Conservation (phyloP, 1,139 yeast species). For the Eremothecium gossypii region DNA sequence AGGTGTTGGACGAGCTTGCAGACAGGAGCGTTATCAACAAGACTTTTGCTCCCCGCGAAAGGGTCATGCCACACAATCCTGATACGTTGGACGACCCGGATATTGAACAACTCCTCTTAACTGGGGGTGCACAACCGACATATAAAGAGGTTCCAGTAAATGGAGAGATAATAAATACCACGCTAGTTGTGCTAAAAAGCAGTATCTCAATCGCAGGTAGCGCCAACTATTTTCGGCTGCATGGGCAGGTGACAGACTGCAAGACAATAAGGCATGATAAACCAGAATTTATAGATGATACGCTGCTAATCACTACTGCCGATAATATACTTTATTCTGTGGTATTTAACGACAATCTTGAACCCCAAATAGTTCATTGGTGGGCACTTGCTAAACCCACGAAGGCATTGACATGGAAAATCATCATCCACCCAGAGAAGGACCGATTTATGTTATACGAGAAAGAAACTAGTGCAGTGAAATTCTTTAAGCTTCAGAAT, state of each 20-base stretch:
- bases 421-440: constrained; percentile 10
- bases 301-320: constrained; percentile 3
- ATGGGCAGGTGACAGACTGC: constrained; percentile 10
- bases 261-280: constrained; percentile 5
- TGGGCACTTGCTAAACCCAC: constrained; percentile 1
- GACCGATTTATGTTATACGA: constrained; percentile 16
- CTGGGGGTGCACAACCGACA: background rate
- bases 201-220: constrained; percentile 10
- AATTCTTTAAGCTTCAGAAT: constrained; percentile 16
- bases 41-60: constrained; percentile 2
- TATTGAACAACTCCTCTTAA: constrained; percentile 11
- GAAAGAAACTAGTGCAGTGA: constrained; percentile 12
- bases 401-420: constrained; percentile 12
- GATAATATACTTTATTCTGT: constrained; percentile 6
- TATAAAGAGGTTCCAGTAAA: background rate
- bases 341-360: constrained; percentile 6
- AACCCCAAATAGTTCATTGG: constrained; percentile 7
- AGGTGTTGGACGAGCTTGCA: background rate
- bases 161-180: background rate
- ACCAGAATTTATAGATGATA: constrained; percentile 3
- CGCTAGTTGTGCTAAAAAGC: constrained; percentile 11
- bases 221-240: constrained; percentile 6
- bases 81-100: constrained; percentile 17
- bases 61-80: constrained; percentile 5
- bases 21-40: constrained; percentile 1